Evolutionary conservation across 2,329 filamentous ascomycete species (phyloP), one percentile per base, ranked within the genome.

Genomic region (Penicillium freii): DNA sequence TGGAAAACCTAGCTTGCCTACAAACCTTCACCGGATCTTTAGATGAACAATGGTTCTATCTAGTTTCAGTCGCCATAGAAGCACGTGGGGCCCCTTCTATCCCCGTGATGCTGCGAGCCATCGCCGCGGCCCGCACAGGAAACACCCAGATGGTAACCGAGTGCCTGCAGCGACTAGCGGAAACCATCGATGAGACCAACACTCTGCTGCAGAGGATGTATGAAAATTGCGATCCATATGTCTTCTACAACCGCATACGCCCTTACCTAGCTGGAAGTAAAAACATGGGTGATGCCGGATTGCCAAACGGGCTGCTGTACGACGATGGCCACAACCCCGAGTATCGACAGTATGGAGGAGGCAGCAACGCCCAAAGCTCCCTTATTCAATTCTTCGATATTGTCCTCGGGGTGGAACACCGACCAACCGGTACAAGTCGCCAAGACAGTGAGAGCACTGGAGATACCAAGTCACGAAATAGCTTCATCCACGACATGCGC

Each of bases 41-140:
- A 54, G 94, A 99, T 71, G 94, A 99, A 77, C 96, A 94, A 61
- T 99, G 94, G 94, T 99, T 99, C 73, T 99, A 97, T 73, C 82
- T 99, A 13, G 86, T 97, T 51, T 97, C 92, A 0, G 90, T 97
- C 3, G 94, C 93, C 61, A 97, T 99, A 62, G 94, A 99, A 77
- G 92, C 92, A 54, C 88, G 91, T 55, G 93, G 91, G 27, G 94
- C 88, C 0, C 90, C 92, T 4, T 89, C 92, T 57, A 87, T 99
- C 52, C 87, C 92, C 0, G 78, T 96, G 57, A 96, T 97, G 91
- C 81, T 99, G 42, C 83, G 87, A 40, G 94, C 94, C 46, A 92
- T 99, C 56, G 81, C 84, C 51, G 92, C 92, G 36, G 92, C 88
- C 23, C 85, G 91, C 49, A 77, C 82, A 21, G 82, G 84, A 57